Evolutionary conservation across 208 protist species (phyloP).

Genomic region (Acanthamoeba sp.): DNA sequence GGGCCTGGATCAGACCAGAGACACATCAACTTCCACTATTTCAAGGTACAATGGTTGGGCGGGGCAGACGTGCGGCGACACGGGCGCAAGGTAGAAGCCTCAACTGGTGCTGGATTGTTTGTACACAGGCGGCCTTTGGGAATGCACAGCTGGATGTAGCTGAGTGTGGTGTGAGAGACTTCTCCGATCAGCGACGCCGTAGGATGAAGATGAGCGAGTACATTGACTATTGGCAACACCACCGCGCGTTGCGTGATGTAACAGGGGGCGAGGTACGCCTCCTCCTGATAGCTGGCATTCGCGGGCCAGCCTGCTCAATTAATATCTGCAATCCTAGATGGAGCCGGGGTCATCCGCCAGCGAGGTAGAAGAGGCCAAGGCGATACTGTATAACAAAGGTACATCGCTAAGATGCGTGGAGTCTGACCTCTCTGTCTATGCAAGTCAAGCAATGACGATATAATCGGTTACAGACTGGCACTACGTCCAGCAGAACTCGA

Average conservation of each 20-base stretch:
- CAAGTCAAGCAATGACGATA: background rate
- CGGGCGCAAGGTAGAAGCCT: background rate
- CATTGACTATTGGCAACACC: slow-evolving; percentile 30
- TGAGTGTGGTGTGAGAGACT: slow-evolving; percentile 38
- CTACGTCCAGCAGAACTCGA: slow-evolving; percentile 23
- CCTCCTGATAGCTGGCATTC: too few relatives aligned
- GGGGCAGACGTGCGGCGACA: background rate
- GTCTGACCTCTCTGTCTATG: too few relatives aligned
- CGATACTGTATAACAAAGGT: slow-evolving; percentile 19
- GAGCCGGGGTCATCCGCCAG: background rate
- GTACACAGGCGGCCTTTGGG: background rate
- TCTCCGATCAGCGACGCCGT: slow-evolving; percentile 40
- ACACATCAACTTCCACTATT: background rate
- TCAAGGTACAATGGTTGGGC: background rate
- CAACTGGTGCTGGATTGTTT: background rate
- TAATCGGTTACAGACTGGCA: slow-evolving; percentile 33
- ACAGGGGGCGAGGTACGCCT: too few relatives aligned
- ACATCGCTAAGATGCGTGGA: too few relatives aligned
- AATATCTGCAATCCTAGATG: too few relatives aligned
- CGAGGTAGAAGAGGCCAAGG: background rate
- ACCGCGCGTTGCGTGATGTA: background rate
- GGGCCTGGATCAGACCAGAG: background rate
- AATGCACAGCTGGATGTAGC: slow-evolving; percentile 50
- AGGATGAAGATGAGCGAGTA: slow-evolving; percentile 68
- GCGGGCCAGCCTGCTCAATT: too few relatives aligned